Evolutionary conservation across 2,329 filamentous ascomycete species (phyloP), one percentile per base, ranked within the genome.

Genomic region (Penicillium sumatraense): DNA sequence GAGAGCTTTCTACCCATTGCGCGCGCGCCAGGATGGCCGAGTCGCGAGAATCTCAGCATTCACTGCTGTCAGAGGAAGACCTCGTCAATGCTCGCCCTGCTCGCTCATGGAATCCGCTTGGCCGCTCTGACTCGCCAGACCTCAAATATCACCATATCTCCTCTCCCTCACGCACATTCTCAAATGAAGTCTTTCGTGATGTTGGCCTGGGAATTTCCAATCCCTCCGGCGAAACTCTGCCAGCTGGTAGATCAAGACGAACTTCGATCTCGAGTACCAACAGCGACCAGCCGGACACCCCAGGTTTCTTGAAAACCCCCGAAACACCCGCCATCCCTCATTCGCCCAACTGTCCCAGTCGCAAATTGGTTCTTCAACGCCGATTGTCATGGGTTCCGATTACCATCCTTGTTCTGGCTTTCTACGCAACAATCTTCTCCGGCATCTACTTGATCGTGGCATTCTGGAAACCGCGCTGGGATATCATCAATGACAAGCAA

Each of bases 361-460:
- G 61, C 11, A 33, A 60, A 23, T 63, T 61, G 0, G 63, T 75
- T 40, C 58, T 69, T 16, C 66, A 76, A 48, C 54, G 67, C 35
- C 63, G 71, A 27, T 61, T 71, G 36, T 68, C 73, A 18, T 72
- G 73, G 72, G 49, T 75, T 20, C 67, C 73, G 16, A 40, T 72
- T 5, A 69, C 69, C 0, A 68, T 76, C n/a, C 50, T 76, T 23
- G 31, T 75, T 5, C 65, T 77, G 3, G 71, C 73, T 2, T 53
- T 75, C 11, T 77, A 75, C 53, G 68, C 74, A 5, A 75, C 72
- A 5, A 36, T 70, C 0, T 62, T 74, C 27, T 76, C 74, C 0
- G 62, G 61, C 0, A 72, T 89, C n/a, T 91, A 87, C 78, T 74
- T 92, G 1, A 73, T 81, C 1, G 78, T 88, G 4, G 86, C 88